Conservation (phyloP, 2,329 filamentous ascomycete genomes). For the Penicillium concentricum region DNA sequence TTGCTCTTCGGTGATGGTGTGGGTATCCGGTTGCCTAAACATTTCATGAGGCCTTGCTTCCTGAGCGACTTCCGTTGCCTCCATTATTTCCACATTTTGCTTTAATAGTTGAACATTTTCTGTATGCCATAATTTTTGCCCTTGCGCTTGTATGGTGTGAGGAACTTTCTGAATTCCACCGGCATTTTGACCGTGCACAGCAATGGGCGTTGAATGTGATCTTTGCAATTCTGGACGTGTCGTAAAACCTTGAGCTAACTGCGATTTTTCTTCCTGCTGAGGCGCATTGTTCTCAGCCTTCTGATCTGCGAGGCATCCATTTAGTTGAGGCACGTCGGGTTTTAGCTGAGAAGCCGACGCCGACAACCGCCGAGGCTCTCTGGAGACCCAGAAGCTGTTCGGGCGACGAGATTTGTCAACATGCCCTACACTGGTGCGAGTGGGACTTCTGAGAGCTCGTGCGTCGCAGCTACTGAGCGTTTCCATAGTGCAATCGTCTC, state of each 20-base stretch:
- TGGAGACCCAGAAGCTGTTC: neutral
- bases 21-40: slow-evolving; percentile 60
- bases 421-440: neutral
- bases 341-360: neutral
- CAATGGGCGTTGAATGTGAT: neutral
- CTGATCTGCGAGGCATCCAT: neutral
- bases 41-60: slow-evolving; percentile 31
- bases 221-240: neutral
- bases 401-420: neutral
- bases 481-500: neutral
- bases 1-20: slow-evolving; percentile 73
- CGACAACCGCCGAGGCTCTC: neutral
- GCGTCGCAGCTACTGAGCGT: neutral
- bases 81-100: neutral
- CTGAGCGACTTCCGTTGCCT: neutral
- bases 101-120: neutral
- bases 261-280: neutral
- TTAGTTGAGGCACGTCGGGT: neutral
- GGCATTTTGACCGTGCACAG: neutral
- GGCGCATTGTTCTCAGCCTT: neutral
- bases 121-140: too few relatives aligned
- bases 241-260: neutral
- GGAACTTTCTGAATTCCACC: neutral
- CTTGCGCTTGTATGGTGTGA: neutral
- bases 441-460: neutral